Evolutionary conservation across 306 rosid species (phyloP).

Genomic region (Fragaria vesca): DNA sequence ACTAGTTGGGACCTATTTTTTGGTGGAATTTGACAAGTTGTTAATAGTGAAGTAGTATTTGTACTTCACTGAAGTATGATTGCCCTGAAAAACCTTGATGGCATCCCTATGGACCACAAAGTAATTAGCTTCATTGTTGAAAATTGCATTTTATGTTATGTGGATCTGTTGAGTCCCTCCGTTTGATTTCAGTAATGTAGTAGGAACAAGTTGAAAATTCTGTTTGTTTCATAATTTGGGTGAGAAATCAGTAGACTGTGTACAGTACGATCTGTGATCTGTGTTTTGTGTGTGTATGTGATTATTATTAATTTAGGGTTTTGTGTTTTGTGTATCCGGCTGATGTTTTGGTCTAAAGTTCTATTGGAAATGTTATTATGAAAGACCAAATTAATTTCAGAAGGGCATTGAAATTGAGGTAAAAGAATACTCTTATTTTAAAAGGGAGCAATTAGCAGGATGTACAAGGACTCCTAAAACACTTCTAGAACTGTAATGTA

Average conservation of each 20-base stretch:
- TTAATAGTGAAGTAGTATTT: constrained; percentile 12
- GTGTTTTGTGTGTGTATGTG: no score
- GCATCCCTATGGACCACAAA: background rate
- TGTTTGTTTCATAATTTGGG: background rate
- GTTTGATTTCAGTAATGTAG: background rate
- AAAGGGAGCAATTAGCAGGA: background rate
- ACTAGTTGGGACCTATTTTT: background rate
- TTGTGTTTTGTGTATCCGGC: background rate
- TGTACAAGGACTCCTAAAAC: background rate
- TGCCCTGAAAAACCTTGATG: constrained; percentile 1
- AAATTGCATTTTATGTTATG: background rate
- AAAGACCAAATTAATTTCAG: background rate
- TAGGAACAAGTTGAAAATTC: background rate
- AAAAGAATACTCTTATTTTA: background rate
- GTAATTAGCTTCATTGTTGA: background rate
- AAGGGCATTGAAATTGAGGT: background rate
- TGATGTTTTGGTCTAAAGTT: background rate
- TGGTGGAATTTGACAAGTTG: background rate
- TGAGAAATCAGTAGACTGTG: background rate
- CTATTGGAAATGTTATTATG: background rate
- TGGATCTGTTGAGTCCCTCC: constrained; percentile 7
- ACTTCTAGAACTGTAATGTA: background rate
- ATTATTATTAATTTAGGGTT: no score
- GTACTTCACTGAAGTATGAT: background rate
- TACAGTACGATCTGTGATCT: background rate